These are phyloP conservation scores for Mycogone perniciosa DNA, from an alignment of 2,329 filamentous ascomycete genomes.

Conservation along the genomic window DNA sequence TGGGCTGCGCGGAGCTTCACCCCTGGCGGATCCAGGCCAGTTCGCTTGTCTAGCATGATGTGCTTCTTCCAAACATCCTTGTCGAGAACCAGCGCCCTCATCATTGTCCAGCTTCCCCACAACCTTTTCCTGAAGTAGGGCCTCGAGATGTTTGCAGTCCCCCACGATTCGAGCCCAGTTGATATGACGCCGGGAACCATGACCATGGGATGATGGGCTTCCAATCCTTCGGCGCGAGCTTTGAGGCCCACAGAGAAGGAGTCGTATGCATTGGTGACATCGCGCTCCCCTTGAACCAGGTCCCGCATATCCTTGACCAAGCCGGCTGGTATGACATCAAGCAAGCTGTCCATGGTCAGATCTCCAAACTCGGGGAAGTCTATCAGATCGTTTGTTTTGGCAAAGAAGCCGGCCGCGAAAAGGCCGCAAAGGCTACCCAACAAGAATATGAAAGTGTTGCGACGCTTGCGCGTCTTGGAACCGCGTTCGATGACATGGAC, in stretches of 20 bases:
- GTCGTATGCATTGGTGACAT: slow-evolving; percentile 79
- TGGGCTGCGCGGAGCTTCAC: slow-evolving; percentile 90
- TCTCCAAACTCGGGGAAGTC: slow-evolving; percentile 66
- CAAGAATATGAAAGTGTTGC: slow-evolving; percentile 75
- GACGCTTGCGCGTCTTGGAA: slow-evolving; percentile 59
- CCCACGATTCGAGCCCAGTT: slow-evolving; percentile 94
- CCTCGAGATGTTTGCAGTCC: slow-evolving; percentile 75
- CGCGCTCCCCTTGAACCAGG: slow-evolving; percentile 78
- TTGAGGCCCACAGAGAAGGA: slow-evolving; percentile 87
- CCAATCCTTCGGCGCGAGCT: slow-evolving; percentile 71
- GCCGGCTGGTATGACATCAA: slow-evolving; percentile 82
- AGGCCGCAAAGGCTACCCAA: slow-evolving; percentile 88
- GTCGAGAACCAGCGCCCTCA: slow-evolving; percentile 86
- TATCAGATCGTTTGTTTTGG: slow-evolving; percentile 81
- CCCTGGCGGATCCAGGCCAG: slow-evolving; percentile 81
- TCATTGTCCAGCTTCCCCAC: slow-evolving; percentile 99
- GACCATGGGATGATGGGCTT: slow-evolving; percentile 80
- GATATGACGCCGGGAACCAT: slow-evolving; percentile 99
- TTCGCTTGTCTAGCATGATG: slow-evolving; percentile 91
- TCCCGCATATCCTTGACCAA: slow-evolving; percentile 82
- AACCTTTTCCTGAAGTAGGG: slow-evolving; percentile 90
- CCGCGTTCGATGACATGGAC: slow-evolving; percentile 39
- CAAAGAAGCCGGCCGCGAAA: slow-evolving; percentile 83
- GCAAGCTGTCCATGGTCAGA: slow-evolving; percentile 74
- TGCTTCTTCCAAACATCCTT: slow-evolving; percentile 94